phyloP scores from a whole-genome alignment of 768 basidiomycete species.

The Tephrocybe sp. region DNA sequence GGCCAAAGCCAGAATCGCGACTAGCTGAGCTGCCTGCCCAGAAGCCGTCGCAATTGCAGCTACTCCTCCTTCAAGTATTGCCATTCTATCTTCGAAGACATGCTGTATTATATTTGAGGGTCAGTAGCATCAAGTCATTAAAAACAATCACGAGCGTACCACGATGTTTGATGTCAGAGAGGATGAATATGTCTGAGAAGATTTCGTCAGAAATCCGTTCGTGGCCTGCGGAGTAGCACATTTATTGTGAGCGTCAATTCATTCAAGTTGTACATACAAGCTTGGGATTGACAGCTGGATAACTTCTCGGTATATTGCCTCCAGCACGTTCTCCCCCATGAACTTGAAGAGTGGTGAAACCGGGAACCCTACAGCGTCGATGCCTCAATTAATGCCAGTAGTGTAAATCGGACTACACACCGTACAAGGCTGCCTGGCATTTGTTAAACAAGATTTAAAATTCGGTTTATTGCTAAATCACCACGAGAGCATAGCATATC shows the following conservation, averaged over 20 bases:
- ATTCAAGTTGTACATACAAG: too few relatives aligned
- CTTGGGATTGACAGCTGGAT: neutral
- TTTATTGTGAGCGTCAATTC: too few relatives aligned
- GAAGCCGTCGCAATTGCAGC: slow-evolving; percentile 74
- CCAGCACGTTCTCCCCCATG: neutral
- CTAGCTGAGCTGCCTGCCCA: slow-evolving; percentile 77
- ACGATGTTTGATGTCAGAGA: neutral
- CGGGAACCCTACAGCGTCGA: neutral
- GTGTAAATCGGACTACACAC: neutral
- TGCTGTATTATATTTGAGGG: slow-evolving; percentile 25
- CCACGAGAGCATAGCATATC: neutral
- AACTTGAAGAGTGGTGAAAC: slow-evolving; percentile 3
- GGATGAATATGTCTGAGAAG: neutral
- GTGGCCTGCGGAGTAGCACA: too few relatives aligned
- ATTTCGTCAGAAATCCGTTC: too few relatives aligned
- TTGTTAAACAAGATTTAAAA: neutral
- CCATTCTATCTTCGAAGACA: slow-evolving; percentile 78
- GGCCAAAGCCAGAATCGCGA: slow-evolving; percentile 62
- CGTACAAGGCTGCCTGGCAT: neutral
- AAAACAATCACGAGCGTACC: neutral
- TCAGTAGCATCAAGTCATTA: neutral
- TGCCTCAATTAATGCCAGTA: neutral
- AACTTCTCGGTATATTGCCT: neutral
- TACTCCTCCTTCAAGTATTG: slow-evolving; percentile 74
- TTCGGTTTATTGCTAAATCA: neutral